A percentile compares a stretch with the other conserved stretches of the same genome.
These are phyloP conservation scores for Chloris gayana DNA, from an alignment of 176 grass and related monocot genomes.

Conservation along the genomic window DNA sequence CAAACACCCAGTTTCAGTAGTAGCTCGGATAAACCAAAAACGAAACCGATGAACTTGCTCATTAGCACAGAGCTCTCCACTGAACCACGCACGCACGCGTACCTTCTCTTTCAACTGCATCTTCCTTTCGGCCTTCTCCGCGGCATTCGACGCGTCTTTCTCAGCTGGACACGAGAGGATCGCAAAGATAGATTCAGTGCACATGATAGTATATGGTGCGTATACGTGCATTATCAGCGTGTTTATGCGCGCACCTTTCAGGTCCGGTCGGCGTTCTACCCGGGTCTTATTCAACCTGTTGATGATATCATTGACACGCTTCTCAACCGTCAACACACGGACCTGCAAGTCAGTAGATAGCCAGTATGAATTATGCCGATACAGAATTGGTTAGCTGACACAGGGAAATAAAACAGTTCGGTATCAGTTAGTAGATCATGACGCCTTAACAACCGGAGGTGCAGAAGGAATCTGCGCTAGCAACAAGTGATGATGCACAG, in stretches of 20 bases:
- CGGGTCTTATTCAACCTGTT: conserved; percentile 96
- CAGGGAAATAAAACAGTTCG: background rate
- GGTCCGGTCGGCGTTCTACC: conserved; percentile 78
- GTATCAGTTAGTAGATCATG: conserved; percentile 6
- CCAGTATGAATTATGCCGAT: background rate
- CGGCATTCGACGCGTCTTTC: conserved; percentile 78
- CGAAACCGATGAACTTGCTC: background rate
- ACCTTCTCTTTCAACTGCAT: conserved; percentile 82
- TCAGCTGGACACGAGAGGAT: conserved; percentile 46
- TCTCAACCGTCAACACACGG: conserved; percentile 73
- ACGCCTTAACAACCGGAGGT: background rate
- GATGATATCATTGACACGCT: conserved; percentile 89
- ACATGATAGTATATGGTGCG: background rate
- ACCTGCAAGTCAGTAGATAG: conserved; percentile 47
- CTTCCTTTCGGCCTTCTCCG: conserved; percentile 85
- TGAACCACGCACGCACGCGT: background rate
- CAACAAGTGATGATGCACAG: background rate
- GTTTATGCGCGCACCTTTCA: conserved; percentile 55
- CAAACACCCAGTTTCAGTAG: too few species aligned
- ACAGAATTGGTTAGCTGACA: background rate
- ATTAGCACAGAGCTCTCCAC: background rate
- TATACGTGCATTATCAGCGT: background rate
- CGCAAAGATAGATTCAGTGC: background rate
- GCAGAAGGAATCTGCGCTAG: background rate
- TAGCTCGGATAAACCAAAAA: background rate